Evolutionary conservation across 768 basidiomycete genomes (phyloP).

Genomic region (Mycena polygramma): DNA sequence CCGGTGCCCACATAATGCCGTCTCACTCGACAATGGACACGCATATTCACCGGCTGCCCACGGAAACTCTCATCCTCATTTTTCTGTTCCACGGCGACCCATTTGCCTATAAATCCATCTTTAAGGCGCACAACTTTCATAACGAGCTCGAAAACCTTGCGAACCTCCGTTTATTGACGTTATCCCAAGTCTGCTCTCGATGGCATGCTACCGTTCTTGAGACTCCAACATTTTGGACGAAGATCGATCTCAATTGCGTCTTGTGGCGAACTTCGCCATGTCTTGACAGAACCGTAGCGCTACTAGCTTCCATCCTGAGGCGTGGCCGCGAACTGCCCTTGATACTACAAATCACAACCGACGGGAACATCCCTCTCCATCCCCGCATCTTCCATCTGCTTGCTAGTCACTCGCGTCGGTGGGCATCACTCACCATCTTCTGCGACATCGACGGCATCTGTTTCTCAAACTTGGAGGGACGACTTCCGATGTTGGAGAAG

Average conservation of each 20-base stretch:
- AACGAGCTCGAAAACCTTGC: constrained; percentile 18
- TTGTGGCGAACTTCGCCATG: constrained; percentile 14
- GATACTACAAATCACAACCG: constrained; percentile 9
- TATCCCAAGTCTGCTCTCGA: constrained; percentile 25
- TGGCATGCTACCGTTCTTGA: constrained; percentile 21
- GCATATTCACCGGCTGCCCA: constrained; percentile 16
- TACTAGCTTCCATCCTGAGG: constrained; percentile 21
- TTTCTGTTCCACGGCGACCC: constrained; percentile 23
- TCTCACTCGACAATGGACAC: constrained; percentile 8
- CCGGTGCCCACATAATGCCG: constrained; percentile 8
- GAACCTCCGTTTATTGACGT: constrained; percentile 21
- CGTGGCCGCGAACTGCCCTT: constrained; percentile 16
- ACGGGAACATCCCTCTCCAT: constrained; percentile 13
- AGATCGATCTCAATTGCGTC: constrained; percentile 19
- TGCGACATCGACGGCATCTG: constrained; percentile 21
- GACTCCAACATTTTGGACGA: constrained; percentile 24
- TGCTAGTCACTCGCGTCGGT: constrained; percentile 20
- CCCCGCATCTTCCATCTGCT: constrained; percentile 23
- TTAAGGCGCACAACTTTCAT: constrained; percentile 7
- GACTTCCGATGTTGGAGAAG: constrained; percentile 20
- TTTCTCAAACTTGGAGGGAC: constrained; percentile 22
- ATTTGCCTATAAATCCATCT: constrained; percentile 22
- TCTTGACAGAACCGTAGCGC: constrained; percentile 16
- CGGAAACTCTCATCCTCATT: constrained; percentile 20
- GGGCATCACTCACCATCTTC: constrained; percentile 22